Evolutionary conservation across 2,329 filamentous ascomycete species (phyloP).

Genomic region (Podosphaera aphanis): DNA sequence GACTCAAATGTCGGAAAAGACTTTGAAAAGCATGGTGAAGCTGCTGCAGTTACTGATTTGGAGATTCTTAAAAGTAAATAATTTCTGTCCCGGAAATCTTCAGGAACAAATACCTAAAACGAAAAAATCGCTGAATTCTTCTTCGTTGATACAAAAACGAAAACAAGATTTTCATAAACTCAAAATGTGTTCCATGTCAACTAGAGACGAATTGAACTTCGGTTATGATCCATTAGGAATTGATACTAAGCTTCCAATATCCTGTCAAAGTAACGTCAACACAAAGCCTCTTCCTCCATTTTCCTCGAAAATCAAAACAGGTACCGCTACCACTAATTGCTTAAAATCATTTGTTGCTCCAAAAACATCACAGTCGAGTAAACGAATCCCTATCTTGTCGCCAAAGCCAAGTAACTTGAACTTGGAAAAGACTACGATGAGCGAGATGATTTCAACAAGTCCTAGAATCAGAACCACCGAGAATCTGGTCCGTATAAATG

Average conservation of each 20-base stretch:
- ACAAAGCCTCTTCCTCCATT: neutral
- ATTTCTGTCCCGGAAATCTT: conserved; percentile 24
- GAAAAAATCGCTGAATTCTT: neutral
- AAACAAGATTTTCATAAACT: neutral
- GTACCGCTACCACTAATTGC: conserved; percentile 2
- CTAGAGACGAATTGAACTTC: neutral
- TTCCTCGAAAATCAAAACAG: conserved; percentile 18
- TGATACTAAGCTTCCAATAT: conserved; percentile 9
- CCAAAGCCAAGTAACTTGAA: no score
- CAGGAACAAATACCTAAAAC: neutral
- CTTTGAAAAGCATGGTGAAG: conserved; percentile 28
- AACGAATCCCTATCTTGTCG: neutral
- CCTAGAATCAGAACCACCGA: neutral
- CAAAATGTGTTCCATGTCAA: neutral
- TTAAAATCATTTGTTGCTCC: neutral
- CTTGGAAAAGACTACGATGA: neutral
- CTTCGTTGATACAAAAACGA: neutral
- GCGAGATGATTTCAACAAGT: neutral
- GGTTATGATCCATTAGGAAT: conserved; percentile 5
- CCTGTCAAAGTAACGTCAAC: neutral
- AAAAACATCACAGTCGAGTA: no score
- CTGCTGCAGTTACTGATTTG: conserved; percentile 45
- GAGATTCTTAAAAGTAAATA: conserved; percentile 52
- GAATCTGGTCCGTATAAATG: neutral
- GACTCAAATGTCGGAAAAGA: conserved; percentile 21